Evolutionary conservation across 1,284 basidiomycete genomes (phyloP).

Genomic region (Agaricales sp.): DNA sequence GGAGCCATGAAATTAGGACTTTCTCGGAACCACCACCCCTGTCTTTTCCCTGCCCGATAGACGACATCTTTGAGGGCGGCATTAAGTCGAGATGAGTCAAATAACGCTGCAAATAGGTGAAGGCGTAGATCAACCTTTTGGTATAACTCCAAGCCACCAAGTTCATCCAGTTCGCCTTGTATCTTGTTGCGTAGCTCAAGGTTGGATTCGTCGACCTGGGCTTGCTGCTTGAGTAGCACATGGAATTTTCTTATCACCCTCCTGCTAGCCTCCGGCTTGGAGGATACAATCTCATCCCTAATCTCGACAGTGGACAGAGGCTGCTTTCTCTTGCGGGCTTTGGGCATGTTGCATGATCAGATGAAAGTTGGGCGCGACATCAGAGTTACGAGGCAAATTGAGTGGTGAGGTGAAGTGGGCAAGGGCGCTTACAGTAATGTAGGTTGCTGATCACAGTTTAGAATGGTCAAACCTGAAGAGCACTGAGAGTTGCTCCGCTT

Average conservation of each 20-base stretch:
- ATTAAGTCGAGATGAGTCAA: no score
- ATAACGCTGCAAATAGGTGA: not conserved
- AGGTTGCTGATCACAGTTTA: no score
- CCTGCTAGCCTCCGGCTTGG: constrained; percentile 44
- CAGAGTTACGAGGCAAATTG: no score
- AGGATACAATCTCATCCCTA: constrained; percentile 16
- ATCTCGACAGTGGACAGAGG: constrained; percentile 22
- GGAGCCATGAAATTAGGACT: constrained; percentile 67
- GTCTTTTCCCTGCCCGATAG: constrained; percentile 66
- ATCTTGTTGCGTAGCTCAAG: constrained; percentile 23
- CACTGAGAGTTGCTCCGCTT: no score
- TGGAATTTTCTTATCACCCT: constrained; percentile 62
- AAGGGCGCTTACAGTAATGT: no score
- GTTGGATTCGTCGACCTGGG: constrained; percentile 27
- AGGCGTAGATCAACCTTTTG: constrained; percentile 25
- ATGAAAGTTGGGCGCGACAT: constrained; percentile 1
- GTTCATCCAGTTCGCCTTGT: constrained; percentile 45
- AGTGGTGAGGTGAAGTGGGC: not conserved
- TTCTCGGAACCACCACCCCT: constrained; percentile 81
- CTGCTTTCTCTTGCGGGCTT: constrained; percentile 18
- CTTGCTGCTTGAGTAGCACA: constrained; percentile 50
- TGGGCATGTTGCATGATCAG: constrained; percentile 1
- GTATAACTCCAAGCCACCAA: constrained; percentile 73
- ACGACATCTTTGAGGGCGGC: constrained; percentile 48
- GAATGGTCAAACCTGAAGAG: no score